Conservation (phyloP, 2,329 filamentous ascomycete species). For the Neurospora crassa region DNA sequence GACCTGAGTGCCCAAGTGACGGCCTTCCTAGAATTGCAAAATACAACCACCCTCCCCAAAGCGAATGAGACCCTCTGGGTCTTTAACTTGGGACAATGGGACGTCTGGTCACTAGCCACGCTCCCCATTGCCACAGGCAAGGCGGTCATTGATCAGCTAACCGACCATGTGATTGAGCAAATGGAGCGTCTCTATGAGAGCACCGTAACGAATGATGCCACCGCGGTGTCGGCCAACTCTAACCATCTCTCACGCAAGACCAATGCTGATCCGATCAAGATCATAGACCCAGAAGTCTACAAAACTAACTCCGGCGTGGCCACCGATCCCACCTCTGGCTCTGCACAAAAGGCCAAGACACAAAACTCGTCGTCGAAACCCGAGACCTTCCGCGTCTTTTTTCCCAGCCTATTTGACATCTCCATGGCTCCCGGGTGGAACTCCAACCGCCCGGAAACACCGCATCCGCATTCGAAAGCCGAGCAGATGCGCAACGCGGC, state of each 20-base stretch:
- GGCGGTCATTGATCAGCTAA: constrained; percentile 26
- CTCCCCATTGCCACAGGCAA: constrained; percentile 32
- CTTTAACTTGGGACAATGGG: constrained; percentile 45
- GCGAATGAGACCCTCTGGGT: constrained; percentile 38
- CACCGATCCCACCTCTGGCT: not conserved
- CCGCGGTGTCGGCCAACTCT: constrained; percentile 26
- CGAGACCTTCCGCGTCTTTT: constrained; percentile 37
- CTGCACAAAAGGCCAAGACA: not conserved
- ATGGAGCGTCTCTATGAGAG: constrained; percentile 38
- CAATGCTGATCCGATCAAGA: not conserved
- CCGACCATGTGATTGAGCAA: constrained; percentile 32
- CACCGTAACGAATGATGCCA: constrained; percentile 28
- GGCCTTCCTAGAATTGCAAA: constrained; percentile 33
- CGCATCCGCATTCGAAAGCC: constrained; percentile 24
- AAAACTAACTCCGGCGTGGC: not conserved
- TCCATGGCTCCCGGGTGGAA: constrained; percentile 45
- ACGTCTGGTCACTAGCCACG: constrained; percentile 41
- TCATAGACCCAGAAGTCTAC: constrained; percentile 2
- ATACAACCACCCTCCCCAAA: constrained; percentile 24
- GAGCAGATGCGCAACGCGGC: constrained; percentile 47
- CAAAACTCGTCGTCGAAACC: not conserved
- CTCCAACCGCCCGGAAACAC: constrained; percentile 23
- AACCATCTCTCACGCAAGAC: constrained; percentile 17
- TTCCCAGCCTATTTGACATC: constrained; percentile 44
- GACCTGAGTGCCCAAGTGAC: constrained; percentile 37